These are phyloP conservation scores for Taphrina communis DNA, from an alignment of 1,139 yeast species.

Conservation along the genomic window DNA sequence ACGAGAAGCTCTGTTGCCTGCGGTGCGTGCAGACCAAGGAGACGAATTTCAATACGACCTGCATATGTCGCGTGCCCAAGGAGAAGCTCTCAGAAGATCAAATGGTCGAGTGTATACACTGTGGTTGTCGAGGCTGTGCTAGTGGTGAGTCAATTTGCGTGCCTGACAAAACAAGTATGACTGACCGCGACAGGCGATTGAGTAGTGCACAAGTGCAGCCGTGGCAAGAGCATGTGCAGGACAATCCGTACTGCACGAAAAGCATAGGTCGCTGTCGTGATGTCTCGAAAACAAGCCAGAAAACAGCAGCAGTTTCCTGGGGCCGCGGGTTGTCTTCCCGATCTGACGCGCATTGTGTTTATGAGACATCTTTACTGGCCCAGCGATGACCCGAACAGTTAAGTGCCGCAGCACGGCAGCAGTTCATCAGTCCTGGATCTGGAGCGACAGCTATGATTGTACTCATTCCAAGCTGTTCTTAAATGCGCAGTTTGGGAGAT, in stretches of 20 bases:
- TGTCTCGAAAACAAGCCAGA: no score
- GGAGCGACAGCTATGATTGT: no score
- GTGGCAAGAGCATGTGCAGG: background rate
- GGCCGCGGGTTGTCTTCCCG: no score
- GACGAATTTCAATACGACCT: slow-evolving; percentile 57
- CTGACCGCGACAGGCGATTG: background rate
- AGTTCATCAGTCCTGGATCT: no score
- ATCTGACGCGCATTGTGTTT: no score
- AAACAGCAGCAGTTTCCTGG: no score
- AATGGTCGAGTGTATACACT: slow-evolving; percentile 70
- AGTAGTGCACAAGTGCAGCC: background rate
- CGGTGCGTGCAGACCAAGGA: slow-evolving; percentile 69
- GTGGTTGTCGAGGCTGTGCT: slow-evolving; percentile 91
- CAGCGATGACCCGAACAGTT: no score
- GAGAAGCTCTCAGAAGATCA: slow-evolving; percentile 53
- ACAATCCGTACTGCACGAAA: background rate
- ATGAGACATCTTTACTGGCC: no score
- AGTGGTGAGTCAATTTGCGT: slow-evolving; percentile 58
- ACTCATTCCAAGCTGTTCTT: no score
- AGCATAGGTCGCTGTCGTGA: background rate
- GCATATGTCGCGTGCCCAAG: slow-evolving; percentile 86
- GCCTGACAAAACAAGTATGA: background rate
- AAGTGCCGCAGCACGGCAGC: no score
- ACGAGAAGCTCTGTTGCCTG: slow-evolving; percentile 83
- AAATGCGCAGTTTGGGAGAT: no score